phyloP scores from a whole-genome alignment of 2,329 filamentous ascomycete species.

The Hansfordia pulvinata region DNA sequence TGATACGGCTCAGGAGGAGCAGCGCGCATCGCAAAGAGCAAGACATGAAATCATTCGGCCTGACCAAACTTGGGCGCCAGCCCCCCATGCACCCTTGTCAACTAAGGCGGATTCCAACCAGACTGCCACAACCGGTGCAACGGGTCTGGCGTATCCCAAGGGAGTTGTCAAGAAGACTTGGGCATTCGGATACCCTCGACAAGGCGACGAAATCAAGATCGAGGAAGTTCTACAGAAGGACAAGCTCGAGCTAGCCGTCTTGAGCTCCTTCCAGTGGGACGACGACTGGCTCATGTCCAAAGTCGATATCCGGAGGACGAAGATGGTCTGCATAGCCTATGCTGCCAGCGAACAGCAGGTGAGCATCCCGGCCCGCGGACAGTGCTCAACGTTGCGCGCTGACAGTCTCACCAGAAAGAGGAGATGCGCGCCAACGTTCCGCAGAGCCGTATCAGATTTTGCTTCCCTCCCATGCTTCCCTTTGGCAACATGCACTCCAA shows the following conservation, averaged over 20 bases:
- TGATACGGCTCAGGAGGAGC: slow-evolving; percentile 7
- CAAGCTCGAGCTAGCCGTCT: slow-evolving; percentile 59
- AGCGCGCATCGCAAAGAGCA: slow-evolving; percentile 6
- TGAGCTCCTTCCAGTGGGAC: slow-evolving; percentile 84
- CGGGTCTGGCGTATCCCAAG: slow-evolving; percentile 26
- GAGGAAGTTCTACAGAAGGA: slow-evolving; percentile 72
- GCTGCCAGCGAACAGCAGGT: slow-evolving; percentile 39
- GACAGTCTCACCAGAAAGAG: slow-evolving; percentile 24
- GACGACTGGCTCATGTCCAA: slow-evolving; percentile 67
- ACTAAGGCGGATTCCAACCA: not conserved
- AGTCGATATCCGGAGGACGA: slow-evolving; percentile 45
- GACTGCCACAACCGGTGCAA: no score
- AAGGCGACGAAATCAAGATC: slow-evolving; percentile 65
- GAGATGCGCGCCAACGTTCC: slow-evolving; percentile 35
- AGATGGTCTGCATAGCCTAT: slow-evolving; percentile 46
- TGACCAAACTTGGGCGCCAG: not conserved
- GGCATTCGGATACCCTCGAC: slow-evolving; percentile 47
- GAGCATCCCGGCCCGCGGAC: slow-evolving; percentile 8
- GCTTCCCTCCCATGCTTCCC: slow-evolving; percentile 71
- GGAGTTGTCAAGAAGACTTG: slow-evolving; percentile 76
- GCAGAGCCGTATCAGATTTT: slow-evolving; percentile 45
- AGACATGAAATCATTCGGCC: slow-evolving; percentile 8
- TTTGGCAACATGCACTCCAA: slow-evolving; percentile 85
- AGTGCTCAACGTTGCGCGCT: not conserved
- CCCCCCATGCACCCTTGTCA: not conserved